A percentile compares a stretch with the other conserved stretches of the same genome.
These are phyloP conservation scores for Azolla pinnata DNA, from an alignment of 75 land plant genomes.

Conservation along the genomic window DNA sequence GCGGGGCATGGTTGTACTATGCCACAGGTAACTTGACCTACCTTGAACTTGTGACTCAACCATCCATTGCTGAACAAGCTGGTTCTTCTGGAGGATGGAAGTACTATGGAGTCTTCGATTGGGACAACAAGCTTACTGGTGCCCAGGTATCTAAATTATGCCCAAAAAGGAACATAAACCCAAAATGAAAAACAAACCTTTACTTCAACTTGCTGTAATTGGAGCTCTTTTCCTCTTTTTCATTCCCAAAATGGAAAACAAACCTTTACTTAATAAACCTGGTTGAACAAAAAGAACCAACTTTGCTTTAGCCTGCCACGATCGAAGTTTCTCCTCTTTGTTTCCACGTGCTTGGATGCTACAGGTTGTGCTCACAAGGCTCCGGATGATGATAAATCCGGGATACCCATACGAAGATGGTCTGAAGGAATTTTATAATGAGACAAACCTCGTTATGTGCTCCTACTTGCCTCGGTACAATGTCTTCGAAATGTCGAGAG, in stretches of 20 bases:
- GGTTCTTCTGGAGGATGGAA: constrained; percentile 33
- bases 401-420: constrained; percentile 83
- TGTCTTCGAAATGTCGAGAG: constrained; percentile 59
- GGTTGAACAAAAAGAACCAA: no score
- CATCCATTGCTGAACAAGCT: constrained; percentile 43
- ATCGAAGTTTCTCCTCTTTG: constrained; percentile 48
- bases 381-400: constrained; percentile 57
- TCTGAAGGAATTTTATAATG: constrained; percentile 58
- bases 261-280: no score
- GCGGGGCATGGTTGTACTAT: constrained; percentile 74
- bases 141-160: constrained; percentile 37
- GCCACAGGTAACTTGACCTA: constrained; percentile 72
- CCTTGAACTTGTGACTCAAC: constrained; percentile 40
- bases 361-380: constrained; percentile 66
- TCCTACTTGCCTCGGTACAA: constrained; percentile 61
- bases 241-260: no score
- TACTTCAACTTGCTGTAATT: no score
- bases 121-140: constrained; percentile 87
- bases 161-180: no score
- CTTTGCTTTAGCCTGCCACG: constrained; percentile 63
- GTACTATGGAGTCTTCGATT: constrained; percentile 45
- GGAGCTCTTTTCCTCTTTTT: no score
- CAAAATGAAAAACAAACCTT: no score
- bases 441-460: constrained; percentile 75
- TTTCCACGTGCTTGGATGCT: no score